phyloP scores from a whole-genome alignment of 2,329 filamentous ascomycete genomes.

The Coniochaeta pulveracea region DNA sequence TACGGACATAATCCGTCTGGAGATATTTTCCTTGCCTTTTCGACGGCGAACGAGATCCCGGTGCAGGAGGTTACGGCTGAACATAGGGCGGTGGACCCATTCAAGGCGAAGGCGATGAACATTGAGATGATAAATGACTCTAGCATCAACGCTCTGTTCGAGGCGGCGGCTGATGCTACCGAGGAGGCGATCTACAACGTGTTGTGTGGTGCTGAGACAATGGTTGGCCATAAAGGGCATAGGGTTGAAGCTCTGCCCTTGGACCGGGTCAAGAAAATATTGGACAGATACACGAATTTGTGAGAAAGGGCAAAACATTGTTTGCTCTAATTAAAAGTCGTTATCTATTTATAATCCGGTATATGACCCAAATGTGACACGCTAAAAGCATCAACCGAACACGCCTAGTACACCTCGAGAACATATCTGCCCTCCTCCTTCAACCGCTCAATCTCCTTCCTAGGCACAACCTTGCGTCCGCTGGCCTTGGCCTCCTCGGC shows the following conservation, averaged over 20 bases:
- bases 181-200: slow-evolving; percentile 58
- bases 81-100: slow-evolving; percentile 23
- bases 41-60: slow-evolving; percentile 42
- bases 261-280: slow-evolving; percentile 30
- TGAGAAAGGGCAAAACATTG: no score
- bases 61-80: slow-evolving; percentile 27
- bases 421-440: slow-evolving; percentile 95
- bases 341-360: no score
- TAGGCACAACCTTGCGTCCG: slow-evolving; percentile 72
- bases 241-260: slow-evolving; percentile 38
- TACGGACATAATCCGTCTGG: slow-evolving; percentile 51
- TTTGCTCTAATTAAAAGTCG: no score
- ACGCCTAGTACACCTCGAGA: slow-evolving; percentile 77
- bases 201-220: slow-evolving; percentile 48
- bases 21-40: slow-evolving; percentile 58
- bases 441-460: slow-evolving; percentile 89
- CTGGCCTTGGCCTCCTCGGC: slow-evolving; percentile 56
- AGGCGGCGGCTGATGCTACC: slow-evolving; percentile 49
- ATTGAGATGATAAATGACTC: slow-evolving; percentile 43
- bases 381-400: no score
- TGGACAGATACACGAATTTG: slow-evolving; percentile 23
- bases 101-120: slow-evolving; percentile 21
- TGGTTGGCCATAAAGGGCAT: slow-evolving; percentile 39
- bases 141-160: slow-evolving; percentile 49
- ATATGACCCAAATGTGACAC: no score